Conservation (phyloP, 108 stramenopile genomes). For the Pseudonitzschia delicatissima region DNA sequence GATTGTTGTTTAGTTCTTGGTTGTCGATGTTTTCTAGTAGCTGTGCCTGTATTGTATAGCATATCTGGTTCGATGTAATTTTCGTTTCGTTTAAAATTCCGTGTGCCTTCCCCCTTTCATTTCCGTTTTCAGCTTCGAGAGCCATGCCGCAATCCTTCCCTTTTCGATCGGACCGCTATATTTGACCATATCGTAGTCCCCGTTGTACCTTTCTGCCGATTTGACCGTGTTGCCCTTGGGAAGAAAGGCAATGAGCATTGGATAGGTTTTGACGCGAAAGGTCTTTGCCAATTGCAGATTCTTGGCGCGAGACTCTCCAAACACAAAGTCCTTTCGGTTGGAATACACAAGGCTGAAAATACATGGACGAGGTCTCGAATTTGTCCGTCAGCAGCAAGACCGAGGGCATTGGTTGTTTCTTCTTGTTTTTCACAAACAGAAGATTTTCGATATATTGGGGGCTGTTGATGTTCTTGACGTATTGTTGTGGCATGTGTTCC, state of each 20-base stretch:
- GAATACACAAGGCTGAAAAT: slow-evolving; percentile 68
- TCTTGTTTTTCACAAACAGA: slow-evolving; percentile 16
- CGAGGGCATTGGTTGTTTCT: slow-evolving; percentile 12
- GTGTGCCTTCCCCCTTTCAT: not conserved
- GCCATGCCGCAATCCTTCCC: slow-evolving; percentile 35
- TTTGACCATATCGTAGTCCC: slow-evolving; percentile 20
- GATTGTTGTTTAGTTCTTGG: too few species aligned
- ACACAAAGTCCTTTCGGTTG: slow-evolving; percentile 51
- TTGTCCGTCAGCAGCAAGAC: slow-evolving; percentile 74
- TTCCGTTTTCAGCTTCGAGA: slow-evolving; percentile 17
- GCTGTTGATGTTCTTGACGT: slow-evolving; percentile 69
- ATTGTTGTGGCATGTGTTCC: slow-evolving; percentile 44
- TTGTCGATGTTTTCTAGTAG: too few species aligned
- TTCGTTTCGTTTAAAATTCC: not conserved
- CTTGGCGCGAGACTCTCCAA: slow-evolving; percentile 74
- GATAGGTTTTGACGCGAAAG: slow-evolving; percentile 71
- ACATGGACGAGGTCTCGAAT: slow-evolving; percentile 74
- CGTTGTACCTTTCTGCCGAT: slow-evolving; percentile 12
- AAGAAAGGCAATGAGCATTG: slow-evolving; percentile 53
- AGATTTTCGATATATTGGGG: slow-evolving; percentile 50
- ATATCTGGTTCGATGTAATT: not conserved
- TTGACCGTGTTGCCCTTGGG: slow-evolving; percentile 15
- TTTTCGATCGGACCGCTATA: slow-evolving; percentile 25
- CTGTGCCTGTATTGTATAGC: too few species aligned
- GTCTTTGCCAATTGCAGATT: slow-evolving; percentile 60